A percentile compares a stretch with the other conserved stretches of the same genome.
Evolutionary conservation across 805 yeast genomes (phyloP).

Genomic region (Candida ponderosae): DNA sequence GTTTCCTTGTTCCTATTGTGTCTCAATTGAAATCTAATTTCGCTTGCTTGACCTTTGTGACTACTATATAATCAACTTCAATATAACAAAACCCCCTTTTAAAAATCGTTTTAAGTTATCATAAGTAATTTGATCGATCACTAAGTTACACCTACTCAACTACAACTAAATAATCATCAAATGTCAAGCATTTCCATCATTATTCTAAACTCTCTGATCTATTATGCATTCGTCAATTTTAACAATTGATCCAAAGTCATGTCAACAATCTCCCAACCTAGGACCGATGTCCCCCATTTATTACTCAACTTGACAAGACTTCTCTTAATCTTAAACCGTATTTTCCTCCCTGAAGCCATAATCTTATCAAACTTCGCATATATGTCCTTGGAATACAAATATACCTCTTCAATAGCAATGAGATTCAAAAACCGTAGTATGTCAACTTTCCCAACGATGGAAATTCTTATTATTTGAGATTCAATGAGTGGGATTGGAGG

Average conservation of each 20-base stretch:
- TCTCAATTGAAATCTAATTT: no score
- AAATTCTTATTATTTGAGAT: slow-evolving; percentile 4
- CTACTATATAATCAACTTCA: no score
- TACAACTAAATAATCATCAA: background rate
- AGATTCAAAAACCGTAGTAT: slow-evolving; percentile 12
- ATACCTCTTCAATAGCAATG: slow-evolving; percentile 16
- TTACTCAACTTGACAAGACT: slow-evolving; percentile 6
- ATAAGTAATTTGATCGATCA: no score
- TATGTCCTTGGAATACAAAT: slow-evolving; percentile 7
- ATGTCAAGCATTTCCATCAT: background rate
- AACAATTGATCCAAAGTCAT: slow-evolving; percentile 6
- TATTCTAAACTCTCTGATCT: background rate
- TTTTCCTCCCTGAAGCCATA: slow-evolving; percentile 1
- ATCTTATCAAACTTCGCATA: slow-evolving; percentile 3
- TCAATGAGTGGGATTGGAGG: slow-evolving; percentile 2
- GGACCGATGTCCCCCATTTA: slow-evolving; percentile 1
- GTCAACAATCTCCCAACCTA: slow-evolving; percentile 12
- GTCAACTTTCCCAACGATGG: slow-evolving; percentile 7
- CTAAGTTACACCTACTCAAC: background rate
- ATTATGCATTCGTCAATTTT: no score
- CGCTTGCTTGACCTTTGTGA: no score
- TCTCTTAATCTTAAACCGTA: slow-evolving; percentile 8
- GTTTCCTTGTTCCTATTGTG: no score
- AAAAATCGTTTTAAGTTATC: no score
- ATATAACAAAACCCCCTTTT: no score